These are phyloP conservation scores for Clohesyomyces aquaticus DNA, from an alignment of 495 filamentous ascomycete genomes.

Conservation along the genomic window DNA sequence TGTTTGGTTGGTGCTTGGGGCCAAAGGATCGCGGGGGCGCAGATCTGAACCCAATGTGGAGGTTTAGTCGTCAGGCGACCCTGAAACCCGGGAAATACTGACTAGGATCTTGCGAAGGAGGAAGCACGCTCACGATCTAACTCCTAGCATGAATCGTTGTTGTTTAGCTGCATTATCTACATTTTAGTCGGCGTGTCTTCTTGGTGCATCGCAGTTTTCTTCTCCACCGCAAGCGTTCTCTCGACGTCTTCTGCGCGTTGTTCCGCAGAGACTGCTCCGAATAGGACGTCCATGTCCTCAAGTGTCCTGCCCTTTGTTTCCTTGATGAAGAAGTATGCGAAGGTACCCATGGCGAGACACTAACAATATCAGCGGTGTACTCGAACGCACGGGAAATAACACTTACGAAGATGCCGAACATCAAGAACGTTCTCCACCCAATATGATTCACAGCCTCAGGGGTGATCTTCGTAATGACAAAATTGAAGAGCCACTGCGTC, in stretches of 20 bases:
- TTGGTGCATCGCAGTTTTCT: constrained; percentile 7
- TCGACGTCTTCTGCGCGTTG: constrained; percentile 24
- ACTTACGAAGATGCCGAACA: constrained; percentile 57
- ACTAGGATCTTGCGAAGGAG: no score
- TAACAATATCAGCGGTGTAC: neutral
- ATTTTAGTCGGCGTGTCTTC: constrained; percentile 5
- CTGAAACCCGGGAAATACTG: no score
- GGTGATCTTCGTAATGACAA: constrained; percentile 58
- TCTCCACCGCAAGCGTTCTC: constrained; percentile 15
- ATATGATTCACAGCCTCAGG: constrained; percentile 58
- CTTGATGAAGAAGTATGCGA: constrained; percentile 53
- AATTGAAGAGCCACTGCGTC: constrained; percentile 62
- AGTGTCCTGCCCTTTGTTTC: constrained; percentile 47
- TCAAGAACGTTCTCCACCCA: constrained; percentile 58
- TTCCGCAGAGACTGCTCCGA: constrained; percentile 44
- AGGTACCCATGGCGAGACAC: constrained; percentile 60
- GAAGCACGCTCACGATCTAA: no score
- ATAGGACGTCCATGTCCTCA: constrained; percentile 54
- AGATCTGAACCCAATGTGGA: no score
- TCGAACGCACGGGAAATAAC: neutral
- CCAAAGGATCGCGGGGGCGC: no score
- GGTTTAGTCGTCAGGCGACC: no score
- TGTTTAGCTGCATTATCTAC: no score
- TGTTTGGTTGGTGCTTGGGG: no score
- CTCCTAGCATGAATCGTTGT: no score